Evolutionary conservation across 1,284 basidiomycete species (phyloP).

Genomic region (Termitomyces sp.): DNA sequence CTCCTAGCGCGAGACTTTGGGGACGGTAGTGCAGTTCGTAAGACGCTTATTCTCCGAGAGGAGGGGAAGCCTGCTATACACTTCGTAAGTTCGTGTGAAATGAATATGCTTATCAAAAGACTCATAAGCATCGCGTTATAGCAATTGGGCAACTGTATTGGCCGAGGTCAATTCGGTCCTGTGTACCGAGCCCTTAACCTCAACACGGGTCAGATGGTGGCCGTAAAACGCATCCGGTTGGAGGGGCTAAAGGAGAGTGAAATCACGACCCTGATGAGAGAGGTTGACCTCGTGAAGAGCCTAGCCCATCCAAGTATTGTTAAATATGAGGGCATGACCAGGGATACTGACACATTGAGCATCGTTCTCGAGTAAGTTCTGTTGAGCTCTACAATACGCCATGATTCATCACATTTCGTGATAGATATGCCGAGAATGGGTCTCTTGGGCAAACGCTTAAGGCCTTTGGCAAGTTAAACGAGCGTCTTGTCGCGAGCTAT

Average conservation of each 20-base stretch:
- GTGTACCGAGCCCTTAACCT: slow-evolving; percentile 93
- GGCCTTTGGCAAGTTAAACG: slow-evolving; percentile 88
- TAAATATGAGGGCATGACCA: slow-evolving; percentile 93
- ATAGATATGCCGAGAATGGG: slow-evolving; percentile 89
- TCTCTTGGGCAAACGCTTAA: slow-evolving; percentile 88
- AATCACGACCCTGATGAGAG: slow-evolving; percentile 82
- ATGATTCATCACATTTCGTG: slow-evolving; percentile 16
- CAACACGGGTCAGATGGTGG: slow-evolving; percentile 90
- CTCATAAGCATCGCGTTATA: slow-evolving; percentile 28
- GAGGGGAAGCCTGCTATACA: slow-evolving; percentile 75
- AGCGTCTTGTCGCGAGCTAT: slow-evolving; percentile 83
- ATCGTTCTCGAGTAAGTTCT: slow-evolving; percentile 84
- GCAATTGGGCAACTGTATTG: slow-evolving; percentile 96
- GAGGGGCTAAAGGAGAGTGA: slow-evolving; percentile 84
- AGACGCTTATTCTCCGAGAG: slow-evolving; percentile 77
- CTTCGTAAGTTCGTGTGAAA: slow-evolving; percentile 60
- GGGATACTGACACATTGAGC: slow-evolving; percentile 81
- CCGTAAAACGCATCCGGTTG: slow-evolving; percentile 87
- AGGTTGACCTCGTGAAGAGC: slow-evolving; percentile 87
- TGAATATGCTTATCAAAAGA: slow-evolving; percentile 12
- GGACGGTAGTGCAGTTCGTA: slow-evolving; percentile 61
- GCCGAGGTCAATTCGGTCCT: slow-evolving; percentile 92
- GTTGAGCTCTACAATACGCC: slow-evolving; percentile 20
- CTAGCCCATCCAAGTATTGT: slow-evolving; percentile 91
- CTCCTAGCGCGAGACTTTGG: slow-evolving; percentile 54